These are phyloP conservation scores for Aspergillus intermedius DNA, from an alignment of 2,329 filamentous ascomycete species.

Conservation along the genomic window DNA sequence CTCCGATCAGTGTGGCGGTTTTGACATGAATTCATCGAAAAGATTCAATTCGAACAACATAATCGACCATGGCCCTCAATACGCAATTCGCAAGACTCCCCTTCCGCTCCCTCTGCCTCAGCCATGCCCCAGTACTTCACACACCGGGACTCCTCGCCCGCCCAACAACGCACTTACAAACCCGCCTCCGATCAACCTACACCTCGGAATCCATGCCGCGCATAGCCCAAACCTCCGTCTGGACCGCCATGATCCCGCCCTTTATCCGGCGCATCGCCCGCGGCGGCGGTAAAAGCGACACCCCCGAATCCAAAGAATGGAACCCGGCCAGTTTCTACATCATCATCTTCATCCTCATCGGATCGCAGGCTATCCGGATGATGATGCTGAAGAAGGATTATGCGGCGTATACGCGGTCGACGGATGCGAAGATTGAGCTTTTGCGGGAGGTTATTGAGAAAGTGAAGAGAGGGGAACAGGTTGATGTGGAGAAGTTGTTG, in stretches of 20 bases:
- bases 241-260: conserved; percentile 64
- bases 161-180: conserved; percentile 8
- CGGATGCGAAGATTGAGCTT: conserved; percentile 70
- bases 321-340: conserved; percentile 81
- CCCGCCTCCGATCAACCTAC: conserved; percentile 15
- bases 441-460: conserved; percentile 58
- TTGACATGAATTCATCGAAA: neutral
- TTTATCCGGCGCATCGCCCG: conserved; percentile 30
- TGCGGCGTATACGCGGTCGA: conserved; percentile 63
- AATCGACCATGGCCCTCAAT: conserved; percentile 9
- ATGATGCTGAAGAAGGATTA: conserved; percentile 73
- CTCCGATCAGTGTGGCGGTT: neutral
- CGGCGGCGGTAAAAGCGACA: conserved; percentile 21
- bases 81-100: conserved; percentile 10
- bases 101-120: conserved; percentile 1
- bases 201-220: conserved; percentile 36
- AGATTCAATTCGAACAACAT: neutral
- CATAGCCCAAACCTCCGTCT: conserved; percentile 56
- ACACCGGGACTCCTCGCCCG: neutral
- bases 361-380: conserved; percentile 92
- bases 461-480: conserved; percentile 48
- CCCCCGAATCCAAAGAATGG: conserved; percentile 57
- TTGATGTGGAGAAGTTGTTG: conserved; percentile 76
- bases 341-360: conserved; percentile 76
- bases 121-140: neutral